Evolutionary conservation across 2,329 filamentous ascomycete genomes (phyloP).

Genomic region (Botrytis aclada): DNA sequence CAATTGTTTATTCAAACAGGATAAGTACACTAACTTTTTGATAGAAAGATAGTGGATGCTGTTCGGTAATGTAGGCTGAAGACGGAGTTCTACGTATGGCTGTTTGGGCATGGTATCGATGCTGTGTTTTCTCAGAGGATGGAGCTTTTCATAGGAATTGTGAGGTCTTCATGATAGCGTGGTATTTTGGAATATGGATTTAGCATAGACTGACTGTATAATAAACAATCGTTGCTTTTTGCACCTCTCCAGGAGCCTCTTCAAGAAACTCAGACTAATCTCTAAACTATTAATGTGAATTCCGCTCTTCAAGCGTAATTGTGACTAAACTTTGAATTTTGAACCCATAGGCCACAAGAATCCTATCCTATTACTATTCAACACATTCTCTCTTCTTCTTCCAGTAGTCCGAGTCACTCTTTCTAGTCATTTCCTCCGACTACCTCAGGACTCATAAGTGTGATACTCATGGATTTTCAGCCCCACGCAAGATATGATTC

Average conservation of each 20-base stretch:
- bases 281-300: background rate
- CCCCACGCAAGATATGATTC: background rate
- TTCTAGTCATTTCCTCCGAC: background rate
- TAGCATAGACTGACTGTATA: background rate
- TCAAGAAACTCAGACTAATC: background rate
- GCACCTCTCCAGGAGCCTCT: background rate
- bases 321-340: background rate
- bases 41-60: background rate
- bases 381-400: background rate
- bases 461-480: background rate
- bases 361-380: rapidly evolving
- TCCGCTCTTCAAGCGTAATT: background rate
- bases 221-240: background rate
- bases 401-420: background rate
- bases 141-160: background rate
- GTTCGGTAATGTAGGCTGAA: background rate
- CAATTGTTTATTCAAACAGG: background rate
- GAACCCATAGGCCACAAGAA: rapidly evolving
- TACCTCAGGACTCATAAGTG: background rate
- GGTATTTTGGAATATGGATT: background rate
- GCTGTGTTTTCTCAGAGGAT: background rate
- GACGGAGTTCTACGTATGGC: background rate
- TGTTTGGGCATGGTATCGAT: background rate
- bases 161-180: background rate
- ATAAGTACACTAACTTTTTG: background rate